A percentile compares a stretch with the other conserved stretches of the same genome.
Conservation (phyloP, 768 basidiomycete genomes). For the Suillus luteus region DNA sequence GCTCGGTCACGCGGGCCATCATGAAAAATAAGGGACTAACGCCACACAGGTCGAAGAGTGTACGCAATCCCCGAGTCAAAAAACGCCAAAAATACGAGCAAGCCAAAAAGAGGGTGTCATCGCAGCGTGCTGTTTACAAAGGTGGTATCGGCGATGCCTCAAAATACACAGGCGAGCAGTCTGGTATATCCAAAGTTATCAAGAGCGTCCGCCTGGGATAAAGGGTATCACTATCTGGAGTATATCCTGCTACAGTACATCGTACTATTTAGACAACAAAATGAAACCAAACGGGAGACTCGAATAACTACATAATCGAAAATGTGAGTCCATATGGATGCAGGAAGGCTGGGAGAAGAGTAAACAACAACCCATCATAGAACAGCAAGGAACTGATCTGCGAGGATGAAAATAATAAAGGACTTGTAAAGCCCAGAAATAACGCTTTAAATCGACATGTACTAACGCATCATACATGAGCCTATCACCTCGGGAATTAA, state of each 20-base stretch:
- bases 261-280: slow-evolving; percentile 11
- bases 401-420: slow-evolving; percentile 16
- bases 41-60: slow-evolving; percentile 82
- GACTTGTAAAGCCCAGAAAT: slow-evolving; percentile 27
- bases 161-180: slow-evolving; percentile 89
- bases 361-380: neutral
- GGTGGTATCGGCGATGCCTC: slow-evolving; percentile 75
- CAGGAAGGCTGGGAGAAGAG: neutral
- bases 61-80: slow-evolving; percentile 97
- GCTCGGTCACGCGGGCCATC: slow-evolving; percentile 87
- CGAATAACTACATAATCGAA: slow-evolving; percentile 8
- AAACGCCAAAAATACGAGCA: slow-evolving; percentile 92
- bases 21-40: slow-evolving; percentile 94
- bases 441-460: slow-evolving; percentile 25
- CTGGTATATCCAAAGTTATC: slow-evolving; percentile 89
- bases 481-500: slow-evolving; percentile 3
- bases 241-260: slow-evolving; percentile 6
- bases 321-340: slow-evolving; percentile 13
- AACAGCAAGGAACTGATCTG: neutral
- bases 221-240: slow-evolving; percentile 11
- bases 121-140: slow-evolving; percentile 91
- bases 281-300: slow-evolving; percentile 2
- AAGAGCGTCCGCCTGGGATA: slow-evolving; percentile 78
- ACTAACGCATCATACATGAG: slow-evolving; percentile 16
- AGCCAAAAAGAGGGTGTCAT: slow-evolving; percentile 89